These are phyloP conservation scores for Fusarium ramigenum DNA, from an alignment of 2,329 filamentous ascomycete species.

Conservation along the genomic window DNA sequence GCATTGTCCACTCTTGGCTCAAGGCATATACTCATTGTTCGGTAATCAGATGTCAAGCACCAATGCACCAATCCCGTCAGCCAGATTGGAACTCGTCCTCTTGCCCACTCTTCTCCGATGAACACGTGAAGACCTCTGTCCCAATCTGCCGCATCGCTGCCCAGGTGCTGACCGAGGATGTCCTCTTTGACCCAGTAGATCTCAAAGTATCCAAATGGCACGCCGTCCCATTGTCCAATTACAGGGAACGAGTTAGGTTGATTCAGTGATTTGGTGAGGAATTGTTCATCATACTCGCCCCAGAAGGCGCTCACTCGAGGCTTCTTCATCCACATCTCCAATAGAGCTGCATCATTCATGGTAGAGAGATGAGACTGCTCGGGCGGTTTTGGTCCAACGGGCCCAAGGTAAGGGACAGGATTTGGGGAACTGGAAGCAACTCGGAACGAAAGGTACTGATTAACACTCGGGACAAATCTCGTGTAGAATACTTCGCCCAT, in stretches of 20 bases:
- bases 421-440: constrained; percentile 76
- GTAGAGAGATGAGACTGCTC: constrained; percentile 53
- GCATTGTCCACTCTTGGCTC: constrained; percentile 93
- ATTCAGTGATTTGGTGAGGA: constrained; percentile 72
- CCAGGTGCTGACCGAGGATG: constrained; percentile 73
- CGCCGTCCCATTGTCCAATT: constrained; percentile 92
- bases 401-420: constrained; percentile 72
- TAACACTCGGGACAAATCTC: constrained; percentile 82
- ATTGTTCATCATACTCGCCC: constrained; percentile 73
- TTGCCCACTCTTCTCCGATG: constrained; percentile 90
- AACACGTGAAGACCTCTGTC: constrained; percentile 90
- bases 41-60: constrained; percentile 77
- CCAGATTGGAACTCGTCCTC: constrained; percentile 85
- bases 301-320: constrained; percentile 87
- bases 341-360: constrained; percentile 65
- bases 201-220: constrained; percentile 97
- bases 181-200: constrained; percentile 99
- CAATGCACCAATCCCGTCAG: constrained; percentile 88
- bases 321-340: constrained; percentile 90
- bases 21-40: constrained; percentile 84
- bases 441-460: constrained; percentile 88
- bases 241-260: constrained; percentile 85
- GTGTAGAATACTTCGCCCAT: constrained; percentile 94
- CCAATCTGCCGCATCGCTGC: constrained; percentile 76
- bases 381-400: constrained; percentile 55